A percentile compares a stretch with the other conserved stretches of the same genome.
These are phyloP conservation scores for Yamadazyma akitaensis DNA, from an alignment of 805 yeast genomes.

Conservation along the genomic window DNA sequence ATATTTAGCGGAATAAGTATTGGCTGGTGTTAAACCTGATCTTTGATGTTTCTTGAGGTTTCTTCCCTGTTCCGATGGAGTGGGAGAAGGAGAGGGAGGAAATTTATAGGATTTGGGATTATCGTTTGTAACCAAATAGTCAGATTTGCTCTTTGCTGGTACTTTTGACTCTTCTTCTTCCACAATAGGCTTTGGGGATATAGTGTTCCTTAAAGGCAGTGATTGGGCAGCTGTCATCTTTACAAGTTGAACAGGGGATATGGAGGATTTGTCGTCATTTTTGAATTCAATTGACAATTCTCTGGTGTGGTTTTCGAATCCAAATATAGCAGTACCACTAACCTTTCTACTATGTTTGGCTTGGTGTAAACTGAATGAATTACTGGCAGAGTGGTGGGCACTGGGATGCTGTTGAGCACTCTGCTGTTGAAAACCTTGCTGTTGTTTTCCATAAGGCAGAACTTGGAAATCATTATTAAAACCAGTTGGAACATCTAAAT, in stretches of 20 bases:
- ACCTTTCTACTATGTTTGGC: conserved; percentile 54
- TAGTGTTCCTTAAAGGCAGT: conserved; percentile 4
- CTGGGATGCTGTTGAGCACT: neutral
- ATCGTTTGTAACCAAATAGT: conserved; percentile 46
- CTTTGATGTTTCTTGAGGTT: neutral
- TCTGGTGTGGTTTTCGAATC: conserved; percentile 61
- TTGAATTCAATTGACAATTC: conserved; percentile 55
- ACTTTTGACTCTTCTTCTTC: conserved; percentile 8
- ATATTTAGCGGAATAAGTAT: conserved; percentile 41
- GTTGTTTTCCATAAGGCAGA: conserved; percentile 10
- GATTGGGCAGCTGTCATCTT: conserved; percentile 7
- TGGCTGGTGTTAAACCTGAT: conserved; percentile 11
- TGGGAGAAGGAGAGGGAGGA: conserved; percentile 43
- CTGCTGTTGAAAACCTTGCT: neutral
- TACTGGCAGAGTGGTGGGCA: conserved; percentile 12
- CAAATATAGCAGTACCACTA: conserved; percentile 82
- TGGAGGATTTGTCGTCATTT: conserved; percentile 24
- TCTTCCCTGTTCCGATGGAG: neutral
- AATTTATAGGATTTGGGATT: conserved; percentile 53
- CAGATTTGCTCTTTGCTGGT: conserved; percentile 20
- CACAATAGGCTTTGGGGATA: conserved; percentile 11
- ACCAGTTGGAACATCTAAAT: conserved; percentile 59
- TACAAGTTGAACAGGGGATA: conserved; percentile 34
- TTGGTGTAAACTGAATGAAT: conserved; percentile 14
- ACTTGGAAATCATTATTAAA: conserved; percentile 22